Percentiles rank a stretch among this genome's conserved stretches.
phyloP scores from a whole-genome alignment of 192 early-diverging fungal species.

The Fimicolochytrium jonesii region DNA sequence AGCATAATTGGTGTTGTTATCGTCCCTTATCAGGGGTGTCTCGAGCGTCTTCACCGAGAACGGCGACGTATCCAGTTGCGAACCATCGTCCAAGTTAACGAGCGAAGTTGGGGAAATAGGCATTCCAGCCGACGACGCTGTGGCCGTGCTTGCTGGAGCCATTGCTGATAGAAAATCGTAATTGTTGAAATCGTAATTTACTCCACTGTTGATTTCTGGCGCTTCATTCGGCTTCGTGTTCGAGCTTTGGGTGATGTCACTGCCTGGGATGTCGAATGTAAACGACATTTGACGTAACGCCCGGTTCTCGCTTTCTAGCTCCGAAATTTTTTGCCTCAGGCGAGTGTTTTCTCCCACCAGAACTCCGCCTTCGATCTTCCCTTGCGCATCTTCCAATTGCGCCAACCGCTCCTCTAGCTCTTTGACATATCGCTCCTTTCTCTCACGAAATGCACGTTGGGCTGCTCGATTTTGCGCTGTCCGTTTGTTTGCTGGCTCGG shows the following conservation, averaged over 20 bases:
- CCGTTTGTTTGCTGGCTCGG: constrained; percentile 41
- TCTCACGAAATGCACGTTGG: constrained; percentile 40
- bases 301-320: constrained; percentile 25
- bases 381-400: constrained; percentile 26
- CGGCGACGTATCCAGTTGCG: constrained; percentile 7
- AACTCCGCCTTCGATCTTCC: constrained; percentile 5
- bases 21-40: constrained; percentile 9
- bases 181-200: neutral
- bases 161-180: neutral
- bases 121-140: neutral
- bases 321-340: constrained; percentile 7
- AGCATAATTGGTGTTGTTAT: constrained; percentile 4
- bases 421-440: constrained; percentile 42
- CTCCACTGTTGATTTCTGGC: neutral
- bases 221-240: neutral
- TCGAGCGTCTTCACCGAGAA: constrained; percentile 2
- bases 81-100: neutral
- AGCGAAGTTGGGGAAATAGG: constrained; percentile 12
- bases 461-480: constrained; percentile 45
- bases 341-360: constrained; percentile 21
- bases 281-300: constrained; percentile 22
- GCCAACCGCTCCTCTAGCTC: constrained; percentile 30
- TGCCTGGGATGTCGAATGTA: constrained; percentile 17
- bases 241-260: neutral
- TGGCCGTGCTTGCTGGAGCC: too few species aligned